A percentile compares a stretch with the other conserved stretches of the same genome.
These are phyloP conservation scores for Echinochloa phyllopogon DNA, from an alignment of 176 grass and related monocot genomes.

Conservation along the genomic window DNA sequence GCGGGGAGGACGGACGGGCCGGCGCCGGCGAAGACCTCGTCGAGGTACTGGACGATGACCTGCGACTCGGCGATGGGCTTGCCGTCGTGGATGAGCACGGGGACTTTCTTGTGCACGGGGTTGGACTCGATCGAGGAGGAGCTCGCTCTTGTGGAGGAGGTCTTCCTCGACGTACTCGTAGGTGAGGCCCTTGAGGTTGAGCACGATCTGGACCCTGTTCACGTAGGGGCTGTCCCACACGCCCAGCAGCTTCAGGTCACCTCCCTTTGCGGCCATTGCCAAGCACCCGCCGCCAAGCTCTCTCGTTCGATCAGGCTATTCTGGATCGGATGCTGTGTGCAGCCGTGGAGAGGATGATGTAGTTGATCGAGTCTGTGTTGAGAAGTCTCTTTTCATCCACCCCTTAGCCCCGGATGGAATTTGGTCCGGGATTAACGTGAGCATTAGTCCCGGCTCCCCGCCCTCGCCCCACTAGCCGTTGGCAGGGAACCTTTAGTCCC, in stretches of 20 bases:
- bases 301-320: neutral
- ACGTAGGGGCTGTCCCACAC: conserved; percentile 47
- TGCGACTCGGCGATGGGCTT: conserved; percentile 53
- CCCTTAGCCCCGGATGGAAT: too few relatives aligned
- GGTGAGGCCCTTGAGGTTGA: conserved; percentile 62
- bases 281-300: neutral
- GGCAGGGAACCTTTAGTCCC: too few relatives aligned
- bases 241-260: conserved; percentile 53
- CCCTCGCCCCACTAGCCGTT: too few relatives aligned
- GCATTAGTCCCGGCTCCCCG: too few relatives aligned
- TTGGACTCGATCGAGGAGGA: conserved; percentile 57
- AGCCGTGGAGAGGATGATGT: too few relatives aligned
- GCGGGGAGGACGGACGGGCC: conserved; percentile 45
- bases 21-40: conserved; percentile 46
- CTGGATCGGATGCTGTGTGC: neutral
- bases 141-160: conserved; percentile 55
- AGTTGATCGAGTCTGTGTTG: too few relatives aligned
- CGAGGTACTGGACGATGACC: conserved; percentile 70
- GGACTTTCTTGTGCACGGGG: conserved; percentile 64
- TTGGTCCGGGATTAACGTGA: too few relatives aligned
- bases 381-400: too few relatives aligned
- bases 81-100: conserved; percentile 69
- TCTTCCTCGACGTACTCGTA: conserved; percentile 67
- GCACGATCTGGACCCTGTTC: conserved; percentile 47
- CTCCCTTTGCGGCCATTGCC: conserved; percentile 12